Percentiles rank a stretch among this genome's conserved stretches.
Conservation (phyloP, 23 red algal genomes). For the Cyanidioschyzon merolae region DNA sequence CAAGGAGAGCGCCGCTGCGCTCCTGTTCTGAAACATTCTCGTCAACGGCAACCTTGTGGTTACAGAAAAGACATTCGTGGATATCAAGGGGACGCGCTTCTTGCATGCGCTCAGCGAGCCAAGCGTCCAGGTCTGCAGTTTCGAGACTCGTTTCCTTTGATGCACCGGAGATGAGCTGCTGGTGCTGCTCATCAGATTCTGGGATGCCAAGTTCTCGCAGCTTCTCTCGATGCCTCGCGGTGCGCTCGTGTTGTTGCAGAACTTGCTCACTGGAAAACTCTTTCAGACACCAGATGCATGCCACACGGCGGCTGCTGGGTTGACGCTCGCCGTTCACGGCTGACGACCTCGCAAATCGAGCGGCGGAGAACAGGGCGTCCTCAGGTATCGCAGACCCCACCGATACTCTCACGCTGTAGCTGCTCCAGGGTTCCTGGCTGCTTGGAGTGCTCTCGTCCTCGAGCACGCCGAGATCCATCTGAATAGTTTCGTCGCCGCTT, state of each 20-base stretch:
- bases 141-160: conserved; percentile 2
- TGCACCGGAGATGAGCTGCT: no score
- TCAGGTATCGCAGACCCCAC: not conserved
- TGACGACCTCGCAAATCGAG: not conserved
- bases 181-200: conserved; percentile 1
- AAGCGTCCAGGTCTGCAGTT: conserved; percentile 14
- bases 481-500: not conserved
- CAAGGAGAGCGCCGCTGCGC: not conserved
- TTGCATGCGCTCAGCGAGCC: not conserved
- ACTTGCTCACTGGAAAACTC: conserved; percentile 59
- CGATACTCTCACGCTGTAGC: not conserved
- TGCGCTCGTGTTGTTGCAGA: conserved; percentile 52
- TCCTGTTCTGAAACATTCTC: not conserved
- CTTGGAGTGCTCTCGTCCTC: not conserved
- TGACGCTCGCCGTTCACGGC: no score
- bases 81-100: conserved; percentile 17
- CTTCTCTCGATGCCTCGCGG: conserved; percentile 49
- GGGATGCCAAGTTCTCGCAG: not conserved
- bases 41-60: not conserved
- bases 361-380: not conserved
- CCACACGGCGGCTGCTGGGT: not conserved
- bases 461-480: not conserved
- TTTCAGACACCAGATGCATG: conserved; percentile 62
- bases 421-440: not conserved
- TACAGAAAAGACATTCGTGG: conserved; percentile 58